Conservation (phyloP, 1,284 basidiomycete species). For the Fomes fomentarius region DNA sequence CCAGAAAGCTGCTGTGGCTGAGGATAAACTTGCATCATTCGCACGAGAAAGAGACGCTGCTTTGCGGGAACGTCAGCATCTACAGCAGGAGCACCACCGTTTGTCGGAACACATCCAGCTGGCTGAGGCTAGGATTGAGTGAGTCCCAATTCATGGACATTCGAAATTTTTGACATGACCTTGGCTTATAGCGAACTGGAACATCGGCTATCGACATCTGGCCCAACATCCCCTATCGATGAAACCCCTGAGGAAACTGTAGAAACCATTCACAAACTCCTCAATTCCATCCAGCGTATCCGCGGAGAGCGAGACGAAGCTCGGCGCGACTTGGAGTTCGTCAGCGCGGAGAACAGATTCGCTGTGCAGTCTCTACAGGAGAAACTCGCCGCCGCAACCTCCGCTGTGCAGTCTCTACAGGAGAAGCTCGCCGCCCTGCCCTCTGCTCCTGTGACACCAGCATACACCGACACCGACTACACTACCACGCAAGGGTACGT, state of each 20-base stretch:
- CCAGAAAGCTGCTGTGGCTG: constrained; percentile 38
- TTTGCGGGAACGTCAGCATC: constrained; percentile 45
- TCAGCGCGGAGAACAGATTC: constrained; percentile 72
- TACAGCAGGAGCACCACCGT: constrained; percentile 33
- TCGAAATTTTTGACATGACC: no score
- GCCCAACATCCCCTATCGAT: constrained; percentile 3
- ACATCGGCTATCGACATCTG: constrained; percentile 16
- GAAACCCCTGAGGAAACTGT: constrained; percentile 20
- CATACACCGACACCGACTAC: constrained; percentile 15
- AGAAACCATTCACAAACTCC: constrained; percentile 51
- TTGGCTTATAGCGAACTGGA: constrained; percentile 24
- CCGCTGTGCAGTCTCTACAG: constrained; percentile 64
- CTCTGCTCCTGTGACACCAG: constrained; percentile 15
- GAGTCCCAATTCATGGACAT: constrained; percentile 16
- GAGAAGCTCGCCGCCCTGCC: constrained; percentile 41
- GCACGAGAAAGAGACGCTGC: constrained; percentile 50
- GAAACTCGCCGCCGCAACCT: constrained; percentile 45
- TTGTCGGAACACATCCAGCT: constrained; percentile 30
- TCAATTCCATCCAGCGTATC: constrained; percentile 66
- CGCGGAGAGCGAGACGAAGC: constrained; percentile 72
- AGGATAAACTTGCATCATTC: constrained; percentile 41
- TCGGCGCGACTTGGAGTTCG: constrained; percentile 69
- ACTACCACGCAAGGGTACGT: constrained; percentile 10
- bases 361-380: constrained; percentile 62
- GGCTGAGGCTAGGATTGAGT: constrained; percentile 35